Percentiles rank a stretch among this genome's conserved stretches.
phyloP scores from a whole-genome alignment of 345 rosid genomes.

The Crucihimalaya himalaica region DNA sequence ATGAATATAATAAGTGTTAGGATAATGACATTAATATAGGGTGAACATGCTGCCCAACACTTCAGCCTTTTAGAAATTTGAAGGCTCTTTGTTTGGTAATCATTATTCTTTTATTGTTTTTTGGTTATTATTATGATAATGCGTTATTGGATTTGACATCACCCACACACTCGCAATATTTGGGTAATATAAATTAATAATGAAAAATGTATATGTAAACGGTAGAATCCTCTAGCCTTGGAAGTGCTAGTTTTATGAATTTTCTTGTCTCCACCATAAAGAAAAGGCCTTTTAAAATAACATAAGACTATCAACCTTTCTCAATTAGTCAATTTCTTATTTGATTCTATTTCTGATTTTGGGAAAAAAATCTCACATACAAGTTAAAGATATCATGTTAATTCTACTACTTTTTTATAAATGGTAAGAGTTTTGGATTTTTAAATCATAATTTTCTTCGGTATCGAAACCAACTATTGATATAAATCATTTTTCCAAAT shows the following conservation, averaged over 20 bases:
- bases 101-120: background rate
- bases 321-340: background rate
- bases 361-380: background rate
- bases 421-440: too few species aligned
- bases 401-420: too few species aligned
- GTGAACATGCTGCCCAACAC: constrained; percentile 31
- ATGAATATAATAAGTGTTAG: constrained; percentile 4
- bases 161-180: constrained; percentile 2
- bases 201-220: background rate
- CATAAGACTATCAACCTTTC: background rate
- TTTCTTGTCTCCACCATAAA: constrained; percentile 19
- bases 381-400: background rate
- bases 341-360: background rate
- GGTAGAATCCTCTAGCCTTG: constrained; percentile 29
- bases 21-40: constrained; percentile 19
- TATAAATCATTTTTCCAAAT: too few species aligned
- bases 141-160: constrained; percentile 28
- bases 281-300: background rate
- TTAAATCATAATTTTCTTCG: too few species aligned
- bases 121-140: constrained; percentile 13
- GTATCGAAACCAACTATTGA: too few species aligned
- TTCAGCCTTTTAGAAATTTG: background rate
- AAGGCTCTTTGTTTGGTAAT: constrained; percentile 16
- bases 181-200: background rate
- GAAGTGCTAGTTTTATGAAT: constrained; percentile 19